Evolutionary conservation across 2,329 filamentous ascomycete genomes (phyloP).

Genomic region (Passalora sequoiae): DNA sequence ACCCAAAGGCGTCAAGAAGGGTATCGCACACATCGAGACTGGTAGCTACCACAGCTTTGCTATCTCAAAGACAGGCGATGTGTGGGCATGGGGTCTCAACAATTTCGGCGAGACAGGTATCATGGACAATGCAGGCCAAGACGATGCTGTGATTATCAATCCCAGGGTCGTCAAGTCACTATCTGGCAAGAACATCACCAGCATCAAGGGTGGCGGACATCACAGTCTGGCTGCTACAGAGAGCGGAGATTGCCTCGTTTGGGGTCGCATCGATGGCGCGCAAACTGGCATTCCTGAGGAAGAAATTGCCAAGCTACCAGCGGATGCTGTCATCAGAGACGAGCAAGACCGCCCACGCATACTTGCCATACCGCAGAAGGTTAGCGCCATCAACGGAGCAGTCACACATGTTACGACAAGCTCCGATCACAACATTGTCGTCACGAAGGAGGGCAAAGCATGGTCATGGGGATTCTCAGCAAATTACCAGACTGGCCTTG

Average conservation of each 20-base stretch:
- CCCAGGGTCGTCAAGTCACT: conserved; percentile 65
- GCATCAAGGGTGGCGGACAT: conserved; percentile 68
- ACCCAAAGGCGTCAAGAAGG: conserved; percentile 43
- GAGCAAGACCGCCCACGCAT: conserved; percentile 64
- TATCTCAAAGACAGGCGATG: conserved; percentile 60
- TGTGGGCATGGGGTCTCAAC: conserved; percentile 82
- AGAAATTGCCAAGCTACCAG: conserved; percentile 47
- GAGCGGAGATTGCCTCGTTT: conserved; percentile 53
- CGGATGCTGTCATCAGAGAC: conserved; percentile 57
- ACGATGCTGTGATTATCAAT: conserved; percentile 66
- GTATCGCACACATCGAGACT: conserved; percentile 58
- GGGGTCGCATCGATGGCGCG: conserved; percentile 56
- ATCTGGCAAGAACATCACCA: conserved; percentile 56
- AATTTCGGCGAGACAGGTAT: conserved; percentile 78
- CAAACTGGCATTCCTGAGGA: conserved; percentile 50
- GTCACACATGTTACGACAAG: conserved; percentile 44
- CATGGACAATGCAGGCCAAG: conserved; percentile 57
- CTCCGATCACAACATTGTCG: conserved; percentile 67
- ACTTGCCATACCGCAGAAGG: conserved; percentile 60
- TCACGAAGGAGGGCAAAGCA: conserved; percentile 63
- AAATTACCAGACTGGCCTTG: conserved; percentile 75
- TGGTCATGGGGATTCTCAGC: conserved; percentile 77
- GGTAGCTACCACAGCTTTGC: conserved; percentile 81
- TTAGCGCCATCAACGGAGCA: conserved; percentile 48
- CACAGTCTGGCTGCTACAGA: conserved; percentile 57